A percentile compares a stretch with the other conserved stretches of the same genome.
Conservation (phyloP, 768 basidiomycete species). For the Candolleomyces efflorescens region DNA sequence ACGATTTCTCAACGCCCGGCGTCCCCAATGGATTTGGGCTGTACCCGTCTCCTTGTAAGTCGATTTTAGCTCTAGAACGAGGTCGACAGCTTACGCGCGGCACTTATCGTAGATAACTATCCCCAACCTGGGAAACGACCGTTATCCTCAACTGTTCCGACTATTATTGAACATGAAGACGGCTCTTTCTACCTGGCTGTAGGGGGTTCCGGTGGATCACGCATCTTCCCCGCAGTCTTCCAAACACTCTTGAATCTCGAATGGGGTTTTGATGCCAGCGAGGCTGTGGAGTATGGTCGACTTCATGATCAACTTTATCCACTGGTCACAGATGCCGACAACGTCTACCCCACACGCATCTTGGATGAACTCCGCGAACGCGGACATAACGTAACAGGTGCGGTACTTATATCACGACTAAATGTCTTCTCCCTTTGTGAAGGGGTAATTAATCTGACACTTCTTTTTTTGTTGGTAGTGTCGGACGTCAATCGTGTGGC, state of each 20-base stretch:
- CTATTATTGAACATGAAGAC: slow-evolving; percentile 73
- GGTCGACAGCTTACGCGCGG: background rate
- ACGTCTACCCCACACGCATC: slow-evolving; percentile 51
- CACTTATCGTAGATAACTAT: slow-evolving; percentile 63
- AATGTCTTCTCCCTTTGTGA: background rate
- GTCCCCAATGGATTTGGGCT: slow-evolving; percentile 81
- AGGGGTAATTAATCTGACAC: background rate
- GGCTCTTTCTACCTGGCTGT: slow-evolving; percentile 70
- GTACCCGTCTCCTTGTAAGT: slow-evolving; percentile 74
- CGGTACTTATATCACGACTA: background rate
- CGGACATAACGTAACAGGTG: slow-evolving; percentile 70
- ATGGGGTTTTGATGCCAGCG: slow-evolving; percentile 75
- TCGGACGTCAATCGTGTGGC: slow-evolving; percentile 67
- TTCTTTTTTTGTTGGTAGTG: slow-evolving; percentile 31
- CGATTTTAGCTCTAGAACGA: background rate
- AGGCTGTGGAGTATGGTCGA: slow-evolving; percentile 80
- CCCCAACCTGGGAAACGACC: slow-evolving; percentile 87
- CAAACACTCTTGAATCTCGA: slow-evolving; percentile 79
- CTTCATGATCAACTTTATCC: slow-evolving; percentile 89
- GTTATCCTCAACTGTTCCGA: slow-evolving; percentile 78
- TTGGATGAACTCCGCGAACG: slow-evolving; percentile 49
- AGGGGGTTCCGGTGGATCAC: slow-evolving; percentile 86
- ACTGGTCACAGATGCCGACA: slow-evolving; percentile 51
- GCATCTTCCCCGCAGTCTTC: slow-evolving; percentile 76
- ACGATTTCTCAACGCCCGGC: slow-evolving; percentile 89